Evolutionary conservation across 2,329 filamentous ascomycete genomes (phyloP).

Genomic region (Alternaria sp.): DNA sequence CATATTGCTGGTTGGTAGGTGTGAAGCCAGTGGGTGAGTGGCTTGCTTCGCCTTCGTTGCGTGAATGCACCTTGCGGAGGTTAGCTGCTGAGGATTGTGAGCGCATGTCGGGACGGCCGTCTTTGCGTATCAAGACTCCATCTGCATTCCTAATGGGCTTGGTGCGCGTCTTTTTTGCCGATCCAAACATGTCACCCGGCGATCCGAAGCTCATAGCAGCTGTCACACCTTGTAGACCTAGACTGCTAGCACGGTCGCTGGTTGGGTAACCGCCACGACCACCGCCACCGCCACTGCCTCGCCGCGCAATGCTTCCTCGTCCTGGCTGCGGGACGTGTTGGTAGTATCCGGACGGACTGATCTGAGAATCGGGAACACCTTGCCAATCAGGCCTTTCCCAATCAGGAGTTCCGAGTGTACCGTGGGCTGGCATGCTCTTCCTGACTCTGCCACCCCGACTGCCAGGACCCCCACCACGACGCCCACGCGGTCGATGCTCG

Average conservation of each 20-base stretch:
- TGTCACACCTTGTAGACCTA: slow-evolving; percentile 37
- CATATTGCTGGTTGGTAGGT: slow-evolving; percentile 27
- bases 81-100: slow-evolving; percentile 60
- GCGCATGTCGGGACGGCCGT: slow-evolving; percentile 59
- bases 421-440: slow-evolving; percentile 44
- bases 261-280: slow-evolving; percentile 29
- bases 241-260: slow-evolving; percentile 35
- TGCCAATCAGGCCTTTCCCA: slow-evolving; percentile 51
- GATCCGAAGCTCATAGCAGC: slow-evolving; percentile 29
- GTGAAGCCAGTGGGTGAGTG: slow-evolving; percentile 31
- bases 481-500: slow-evolving; percentile 41
- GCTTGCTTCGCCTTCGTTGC: slow-evolving; percentile 50
- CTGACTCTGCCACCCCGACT: slow-evolving; percentile 47
- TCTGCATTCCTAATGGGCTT: slow-evolving; percentile 59
- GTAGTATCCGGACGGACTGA: slow-evolving; percentile 48
- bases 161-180: slow-evolving; percentile 57
- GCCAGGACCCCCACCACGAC: slow-evolving; percentile 48
- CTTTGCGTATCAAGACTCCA: slow-evolving; percentile 58
- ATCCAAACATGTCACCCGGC: slow-evolving; percentile 44
- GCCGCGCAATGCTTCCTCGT: slow-evolving; percentile 40
- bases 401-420: slow-evolving; percentile 44
- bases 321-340: slow-evolving; percentile 31
- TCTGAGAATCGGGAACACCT: slow-evolving; percentile 41
- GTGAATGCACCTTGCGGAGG: slow-evolving; percentile 58
- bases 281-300: slow-evolving; percentile 40